Evolutionary conservation across 2,329 filamentous ascomycete species (phyloP).

Genomic region (Ceratocystis alfenasii): DNA sequence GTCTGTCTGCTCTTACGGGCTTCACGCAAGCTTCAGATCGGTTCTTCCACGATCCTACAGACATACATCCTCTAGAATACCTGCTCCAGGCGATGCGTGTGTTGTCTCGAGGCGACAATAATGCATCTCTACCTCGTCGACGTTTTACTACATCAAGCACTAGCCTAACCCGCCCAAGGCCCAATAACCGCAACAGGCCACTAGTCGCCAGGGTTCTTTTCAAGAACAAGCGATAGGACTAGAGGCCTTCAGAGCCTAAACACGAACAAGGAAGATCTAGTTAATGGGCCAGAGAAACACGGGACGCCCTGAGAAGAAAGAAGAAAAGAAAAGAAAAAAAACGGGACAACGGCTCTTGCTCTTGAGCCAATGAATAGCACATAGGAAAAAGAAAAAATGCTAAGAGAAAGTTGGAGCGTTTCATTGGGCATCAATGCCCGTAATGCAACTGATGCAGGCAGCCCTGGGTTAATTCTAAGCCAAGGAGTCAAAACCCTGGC

Average conservation of each 20-base stretch:
- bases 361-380: no score
- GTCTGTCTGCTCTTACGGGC: background rate
- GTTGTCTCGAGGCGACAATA: no score
- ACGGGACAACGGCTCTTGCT: background rate
- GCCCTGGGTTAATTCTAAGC: background rate
- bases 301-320: background rate
- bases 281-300: no score
- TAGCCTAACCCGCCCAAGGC: no score
- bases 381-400: background rate
- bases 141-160: no score
- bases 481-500: background rate
- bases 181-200: background rate
- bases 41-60: background rate
- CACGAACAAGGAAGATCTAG: background rate
- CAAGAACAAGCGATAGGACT: background rate
- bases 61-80: background rate
- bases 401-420: background rate
- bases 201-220: background rate
- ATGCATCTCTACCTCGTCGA: no score
- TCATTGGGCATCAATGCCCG: slow-evolving; percentile 4
- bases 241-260: background rate
- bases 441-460: background rate
- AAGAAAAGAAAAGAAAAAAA: background rate
- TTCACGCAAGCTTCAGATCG: background rate
- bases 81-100: no score